Percentiles rank a stretch among this genome's conserved stretches.
Evolutionary conservation across 495 filamentous ascomycete genomes (phyloP).

Genomic region (Podospora fimiseda): DNA sequence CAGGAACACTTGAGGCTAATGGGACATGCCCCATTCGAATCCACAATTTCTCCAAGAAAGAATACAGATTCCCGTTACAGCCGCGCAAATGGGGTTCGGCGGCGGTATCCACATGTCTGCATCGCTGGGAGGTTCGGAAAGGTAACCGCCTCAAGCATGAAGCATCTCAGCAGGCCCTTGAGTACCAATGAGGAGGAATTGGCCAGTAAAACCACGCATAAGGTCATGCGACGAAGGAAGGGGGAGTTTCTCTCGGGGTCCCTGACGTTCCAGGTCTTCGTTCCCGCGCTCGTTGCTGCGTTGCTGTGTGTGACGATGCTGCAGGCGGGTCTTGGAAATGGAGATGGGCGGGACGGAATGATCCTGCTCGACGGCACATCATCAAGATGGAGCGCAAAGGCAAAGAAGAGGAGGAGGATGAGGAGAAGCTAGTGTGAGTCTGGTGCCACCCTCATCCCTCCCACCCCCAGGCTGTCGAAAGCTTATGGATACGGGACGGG

Average conservation of each 20-base stretch:
- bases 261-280: conserved; percentile 6
- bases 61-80: conserved; percentile 22
- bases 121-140: conserved; percentile 13
- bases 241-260: conserved; percentile 7
- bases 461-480: conserved; percentile 11
- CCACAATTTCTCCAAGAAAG: conserved; percentile 18
- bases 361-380: conserved; percentile 23
- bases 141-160: conserved; percentile 14
- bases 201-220: conserved; percentile 9
- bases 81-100: conserved; percentile 27
- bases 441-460: conserved; percentile 5
- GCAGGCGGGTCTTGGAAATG: conserved; percentile 24
- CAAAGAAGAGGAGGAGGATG: too few relatives aligned
- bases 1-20: background rate
- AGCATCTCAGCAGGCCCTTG: conserved; percentile 16
- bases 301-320: conserved; percentile 14
- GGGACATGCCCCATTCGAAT: conserved; percentile 8
- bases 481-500: conserved; percentile 4
- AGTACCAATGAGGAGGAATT: background rate
- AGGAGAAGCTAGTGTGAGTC: conserved; percentile 5
- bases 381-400: conserved; percentile 24
- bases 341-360: conserved; percentile 21
- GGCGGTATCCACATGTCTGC: conserved; percentile 18
- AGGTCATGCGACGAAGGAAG: conserved; percentile 12
- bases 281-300: conserved; percentile 11